Evolutionary conservation across 2,329 filamentous ascomycete genomes (phyloP), one percentile per base, ranked within the genome.

Genomic region (Fusarium compactum): DNA sequence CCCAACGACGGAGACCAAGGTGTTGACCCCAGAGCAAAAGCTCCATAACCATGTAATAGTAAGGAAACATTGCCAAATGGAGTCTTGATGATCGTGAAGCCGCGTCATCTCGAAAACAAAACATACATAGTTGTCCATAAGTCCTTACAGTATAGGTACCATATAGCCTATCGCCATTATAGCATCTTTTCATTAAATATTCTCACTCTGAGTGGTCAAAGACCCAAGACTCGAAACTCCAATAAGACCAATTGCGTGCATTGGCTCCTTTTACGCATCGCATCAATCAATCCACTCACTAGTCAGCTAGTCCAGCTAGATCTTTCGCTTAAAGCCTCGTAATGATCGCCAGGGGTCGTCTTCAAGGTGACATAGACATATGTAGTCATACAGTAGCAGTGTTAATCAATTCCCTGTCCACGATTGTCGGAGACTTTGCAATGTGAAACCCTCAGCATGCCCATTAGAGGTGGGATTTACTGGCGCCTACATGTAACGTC

Each of bases 361-460:
- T 18, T 53, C 24, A 53, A 29, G 50, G 34, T 38, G 34, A 7
- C 18, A 38, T 38, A 7, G 34, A n/a, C 18, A 38, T n/a, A 38
- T 38, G 34, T n/a, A 38, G 34, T 38, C 34, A 38, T 38, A 38
- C 34, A 38, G 34, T n/a, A 38, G 34, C 34, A 38, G 18, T 52
- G 25, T 69, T 57, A 56, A 62, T 58, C 54, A 47, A 62, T 51
- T 58, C 58, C 63, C 45, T 57, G 59, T 48, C 50, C 63, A 50
- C 53, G 67, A 48, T 47, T 72, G 71, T 59, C 59, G 48, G 62
- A 67, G 62, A 48, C 61, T 60, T 45, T 51, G 32, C n/a, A 66
- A 53, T 58, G 54, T 74, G 73, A 75, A 72, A 75, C 73, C 62
- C 67, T 61, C 67, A 67, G 51, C 67, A 61, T 62, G 59, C 58